Percentiles rank a stretch among this genome's conserved stretches.
These are phyloP conservation scores for Metschnikowia bowlesiae DNA, from an alignment of 805 yeast genomes.

Conservation along the genomic window DNA sequence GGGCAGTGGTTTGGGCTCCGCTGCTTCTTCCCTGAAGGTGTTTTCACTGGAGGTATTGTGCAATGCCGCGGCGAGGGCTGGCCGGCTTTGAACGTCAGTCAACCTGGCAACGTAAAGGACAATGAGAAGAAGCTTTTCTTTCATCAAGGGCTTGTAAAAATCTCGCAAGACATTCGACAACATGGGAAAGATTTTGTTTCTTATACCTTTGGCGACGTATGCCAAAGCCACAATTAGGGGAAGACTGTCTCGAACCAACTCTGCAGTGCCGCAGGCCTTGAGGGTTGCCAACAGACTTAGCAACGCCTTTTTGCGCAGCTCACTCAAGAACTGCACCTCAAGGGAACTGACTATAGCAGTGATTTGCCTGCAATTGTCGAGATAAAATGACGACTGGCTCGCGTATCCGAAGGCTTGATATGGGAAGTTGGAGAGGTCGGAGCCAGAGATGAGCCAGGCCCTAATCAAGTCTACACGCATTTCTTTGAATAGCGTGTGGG, in stretches of 20 bases:
- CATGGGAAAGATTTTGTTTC: constrained; percentile 27
- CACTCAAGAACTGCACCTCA: constrained; percentile 11
- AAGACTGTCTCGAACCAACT: constrained; percentile 29
- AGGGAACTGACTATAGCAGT: constrained; percentile 31
- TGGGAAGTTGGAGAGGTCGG: constrained; percentile 36
- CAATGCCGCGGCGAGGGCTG: constrained; percentile 4
- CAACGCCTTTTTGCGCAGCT: background rate
- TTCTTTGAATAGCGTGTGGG: constrained; percentile 24
- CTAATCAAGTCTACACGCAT: constrained; percentile 35
- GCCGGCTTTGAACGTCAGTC: constrained; percentile 37
- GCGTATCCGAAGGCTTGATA: constrained; percentile 35
- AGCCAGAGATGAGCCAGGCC: constrained; percentile 39
- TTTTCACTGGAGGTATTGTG: background rate
- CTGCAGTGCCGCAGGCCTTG: constrained; percentile 11
- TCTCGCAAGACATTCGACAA: constrained; percentile 16
- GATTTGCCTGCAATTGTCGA: constrained; percentile 32
- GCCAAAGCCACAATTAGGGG: constrained; percentile 42
- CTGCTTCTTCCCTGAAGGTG: background rate
- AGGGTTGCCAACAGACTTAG: constrained; percentile 13
- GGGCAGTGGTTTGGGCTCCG: background rate
- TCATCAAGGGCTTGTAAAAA: constrained; percentile 20
- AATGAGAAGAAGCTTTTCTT: constrained; percentile 26
- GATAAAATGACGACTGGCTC: constrained; percentile 25
- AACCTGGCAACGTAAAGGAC: constrained; percentile 34
- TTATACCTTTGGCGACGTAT: constrained; percentile 35